These are phyloP conservation scores for Talaromyces piceae DNA, from an alignment of 2,329 filamentous ascomycete species.

Conservation along the genomic window DNA sequence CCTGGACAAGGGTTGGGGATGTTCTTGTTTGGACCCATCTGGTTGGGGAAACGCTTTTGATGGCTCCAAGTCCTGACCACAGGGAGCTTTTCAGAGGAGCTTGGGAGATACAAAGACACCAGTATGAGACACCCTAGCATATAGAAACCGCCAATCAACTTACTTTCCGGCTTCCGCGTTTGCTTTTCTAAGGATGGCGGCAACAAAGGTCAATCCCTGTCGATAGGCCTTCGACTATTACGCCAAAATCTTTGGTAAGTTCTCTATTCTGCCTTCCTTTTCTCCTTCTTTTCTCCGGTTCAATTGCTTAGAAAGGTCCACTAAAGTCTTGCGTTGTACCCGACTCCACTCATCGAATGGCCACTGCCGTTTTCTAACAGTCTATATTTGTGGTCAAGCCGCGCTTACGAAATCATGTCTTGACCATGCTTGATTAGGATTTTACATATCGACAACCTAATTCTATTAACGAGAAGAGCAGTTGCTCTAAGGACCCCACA, in stretches of 20 bases:
- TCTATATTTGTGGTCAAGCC: not conserved
- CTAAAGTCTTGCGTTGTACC: not conserved
- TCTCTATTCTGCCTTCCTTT: not conserved
- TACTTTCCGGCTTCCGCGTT: conserved; percentile 10
- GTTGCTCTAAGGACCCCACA: not conserved
- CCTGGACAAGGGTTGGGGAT: not conserved
- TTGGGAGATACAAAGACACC: not conserved
- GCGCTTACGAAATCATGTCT: not conserved
- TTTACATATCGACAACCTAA: not conserved
- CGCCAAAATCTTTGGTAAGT: not conserved
- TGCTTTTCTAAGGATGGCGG: conserved; percentile 5
- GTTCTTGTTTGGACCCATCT: not conserved
- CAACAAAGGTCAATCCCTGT: not conserved
- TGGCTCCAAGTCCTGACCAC: not conserved
- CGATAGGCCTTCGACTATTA: not conserved
- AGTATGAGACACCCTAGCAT: conserved; percentile 3
- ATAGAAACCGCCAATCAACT: conserved; percentile 4
- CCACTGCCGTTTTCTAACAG: not conserved
- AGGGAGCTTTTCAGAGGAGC: not conserved
- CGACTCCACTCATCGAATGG: not conserved
- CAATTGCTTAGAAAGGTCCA: not conserved
- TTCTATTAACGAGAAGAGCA: not conserved
- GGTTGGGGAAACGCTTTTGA: not conserved
- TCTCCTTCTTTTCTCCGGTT: conserved; percentile 2
- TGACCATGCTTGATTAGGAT: not conserved